These are phyloP conservation scores for Yamadazyma triangularis DNA, from an alignment of 1,139 yeast species.

Conservation along the genomic window DNA sequence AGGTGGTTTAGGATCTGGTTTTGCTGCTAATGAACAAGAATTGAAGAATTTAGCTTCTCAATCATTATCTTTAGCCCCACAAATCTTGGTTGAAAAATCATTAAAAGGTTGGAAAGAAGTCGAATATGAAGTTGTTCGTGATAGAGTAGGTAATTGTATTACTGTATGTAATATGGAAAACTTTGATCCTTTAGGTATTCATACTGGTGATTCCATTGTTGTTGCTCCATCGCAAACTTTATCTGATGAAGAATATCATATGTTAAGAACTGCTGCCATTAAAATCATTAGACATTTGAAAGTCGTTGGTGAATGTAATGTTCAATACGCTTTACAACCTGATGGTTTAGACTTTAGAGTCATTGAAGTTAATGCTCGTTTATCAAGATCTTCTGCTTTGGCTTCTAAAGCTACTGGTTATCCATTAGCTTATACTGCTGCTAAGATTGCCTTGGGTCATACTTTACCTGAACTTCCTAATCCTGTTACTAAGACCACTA, in stretches of 20 bases:
- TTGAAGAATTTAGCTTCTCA: constrained; percentile 83
- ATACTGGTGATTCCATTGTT: constrained; percentile 98
- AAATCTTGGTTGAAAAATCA: constrained; percentile 92
- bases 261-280: constrained; percentile 96
- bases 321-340: constrained; percentile 94
- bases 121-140: constrained; percentile 98
- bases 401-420: constrained; percentile 99
- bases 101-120: constrained; percentile 99
- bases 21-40: constrained; percentile 80
- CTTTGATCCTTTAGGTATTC: constrained; percentile 96
- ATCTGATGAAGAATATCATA: constrained; percentile 95
- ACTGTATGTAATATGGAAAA: constrained; percentile 99
- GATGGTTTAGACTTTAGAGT: constrained; percentile 94
- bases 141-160: constrained; percentile 92
- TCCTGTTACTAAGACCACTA: constrained; percentile 93
- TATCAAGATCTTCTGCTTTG: constrained; percentile 94
- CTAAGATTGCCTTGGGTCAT: constrained; percentile 91
- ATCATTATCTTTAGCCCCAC: constrained; percentile 87
- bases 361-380: constrained; percentile 95
- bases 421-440: constrained; percentile 98
- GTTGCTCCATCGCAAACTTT: constrained; percentile 98
- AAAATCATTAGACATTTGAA: constrained; percentile 97
- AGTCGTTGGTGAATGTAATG: constrained; percentile 98
- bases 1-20: constrained; percentile 98
- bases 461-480: constrained; percentile 93